These are phyloP conservation scores for Rhytidhysteron rufulum DNA, from an alignment of 2,329 filamentous ascomycete genomes.

Conservation along the genomic window DNA sequence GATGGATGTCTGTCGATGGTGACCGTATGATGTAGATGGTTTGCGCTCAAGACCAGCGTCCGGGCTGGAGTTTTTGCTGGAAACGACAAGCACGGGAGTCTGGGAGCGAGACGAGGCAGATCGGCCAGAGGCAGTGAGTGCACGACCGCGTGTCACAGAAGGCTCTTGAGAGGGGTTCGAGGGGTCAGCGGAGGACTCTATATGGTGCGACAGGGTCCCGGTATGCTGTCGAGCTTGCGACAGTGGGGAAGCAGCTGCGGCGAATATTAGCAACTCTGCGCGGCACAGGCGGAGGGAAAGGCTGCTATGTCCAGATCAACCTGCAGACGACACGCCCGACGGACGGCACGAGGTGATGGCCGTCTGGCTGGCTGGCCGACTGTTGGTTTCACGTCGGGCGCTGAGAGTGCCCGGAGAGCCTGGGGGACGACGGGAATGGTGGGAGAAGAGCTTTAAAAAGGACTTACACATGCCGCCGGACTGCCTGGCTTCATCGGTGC, in stretches of 20 bases:
- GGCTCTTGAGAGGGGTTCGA: slow-evolving; percentile 37
- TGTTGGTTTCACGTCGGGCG: background rate
- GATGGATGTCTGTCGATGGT: slow-evolving; percentile 95
- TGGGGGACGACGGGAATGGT: slow-evolving; percentile 4
- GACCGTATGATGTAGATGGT: slow-evolving; percentile 63
- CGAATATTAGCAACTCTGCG: slow-evolving; percentile 25
- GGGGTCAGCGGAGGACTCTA: slow-evolving; percentile 21
- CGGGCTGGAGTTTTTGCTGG: slow-evolving; percentile 33
- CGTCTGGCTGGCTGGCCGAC: background rate
- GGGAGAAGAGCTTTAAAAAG: slow-evolving; percentile 3
- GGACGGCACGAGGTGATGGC: slow-evolving; percentile 8
- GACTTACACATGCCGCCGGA: slow-evolving; percentile 37
- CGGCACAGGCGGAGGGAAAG: slow-evolving; percentile 10
- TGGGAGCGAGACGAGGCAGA: slow-evolving; percentile 43
- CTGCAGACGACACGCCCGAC: slow-evolving; percentile 16
- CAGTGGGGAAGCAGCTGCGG: slow-evolving; percentile 37
- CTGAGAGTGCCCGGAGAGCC: slow-evolving; percentile 4
- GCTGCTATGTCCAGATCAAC: slow-evolving; percentile 17
- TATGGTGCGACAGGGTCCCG: slow-evolving; percentile 36
- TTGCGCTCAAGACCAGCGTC: slow-evolving; percentile 47
- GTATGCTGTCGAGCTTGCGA: slow-evolving; percentile 36
- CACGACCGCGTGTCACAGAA: slow-evolving; percentile 43
- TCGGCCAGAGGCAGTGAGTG: slow-evolving; percentile 40
- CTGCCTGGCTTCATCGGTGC: slow-evolving; percentile 30
- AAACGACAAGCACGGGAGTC: slow-evolving; percentile 35